These are phyloP conservation scores for Pleurotus pulmonarius DNA, from an alignment of 768 basidiomycete genomes.

Conservation along the genomic window DNA sequence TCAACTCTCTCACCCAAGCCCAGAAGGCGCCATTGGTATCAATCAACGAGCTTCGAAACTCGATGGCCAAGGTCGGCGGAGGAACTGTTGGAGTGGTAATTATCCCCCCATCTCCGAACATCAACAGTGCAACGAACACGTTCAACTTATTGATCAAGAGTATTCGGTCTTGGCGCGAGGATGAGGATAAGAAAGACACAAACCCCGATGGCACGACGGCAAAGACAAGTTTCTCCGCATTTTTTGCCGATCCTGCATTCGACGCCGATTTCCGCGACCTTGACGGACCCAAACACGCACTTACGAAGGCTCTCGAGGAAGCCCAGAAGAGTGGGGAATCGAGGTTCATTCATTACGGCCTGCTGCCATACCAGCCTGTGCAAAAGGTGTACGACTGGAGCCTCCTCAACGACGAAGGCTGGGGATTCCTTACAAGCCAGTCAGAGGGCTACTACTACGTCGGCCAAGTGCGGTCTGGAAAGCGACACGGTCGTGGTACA, in stretches of 20 bases:
- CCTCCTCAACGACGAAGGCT: slow-evolving; percentile 12
- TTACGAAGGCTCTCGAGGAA: slow-evolving; percentile 5
- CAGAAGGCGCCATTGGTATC: slow-evolving; percentile 5
- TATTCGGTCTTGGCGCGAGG: slow-evolving; percentile 9
- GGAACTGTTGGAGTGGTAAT: slow-evolving; percentile 9
- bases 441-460: slow-evolving; percentile 11
- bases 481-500: slow-evolving; percentile 12
- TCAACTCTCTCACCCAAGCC: not conserved
- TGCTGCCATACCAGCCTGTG: not conserved
- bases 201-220: slow-evolving; percentile 1
- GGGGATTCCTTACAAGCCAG: slow-evolving; percentile 12
- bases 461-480: slow-evolving; percentile 11
- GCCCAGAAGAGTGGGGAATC: not conserved
- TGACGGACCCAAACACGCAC: slow-evolving; percentile 1
- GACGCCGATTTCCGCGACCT: not conserved
- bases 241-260: slow-evolving; percentile 7
- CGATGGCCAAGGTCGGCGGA: slow-evolving; percentile 3
- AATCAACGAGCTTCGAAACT: slow-evolving; percentile 1
- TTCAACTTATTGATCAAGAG: slow-evolving; percentile 7
- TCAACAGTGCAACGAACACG: slow-evolving; percentile 9
- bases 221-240: slow-evolving; percentile 9
- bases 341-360: slow-evolving; percentile 9
- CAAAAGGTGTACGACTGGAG: slow-evolving; percentile 12
- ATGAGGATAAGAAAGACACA: slow-evolving; percentile 9
- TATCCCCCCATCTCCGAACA: slow-evolving; percentile 9